Conservation (phyloP, 2,329 filamentous ascomycete genomes). For the Fusarium protoensiforme region DNA sequence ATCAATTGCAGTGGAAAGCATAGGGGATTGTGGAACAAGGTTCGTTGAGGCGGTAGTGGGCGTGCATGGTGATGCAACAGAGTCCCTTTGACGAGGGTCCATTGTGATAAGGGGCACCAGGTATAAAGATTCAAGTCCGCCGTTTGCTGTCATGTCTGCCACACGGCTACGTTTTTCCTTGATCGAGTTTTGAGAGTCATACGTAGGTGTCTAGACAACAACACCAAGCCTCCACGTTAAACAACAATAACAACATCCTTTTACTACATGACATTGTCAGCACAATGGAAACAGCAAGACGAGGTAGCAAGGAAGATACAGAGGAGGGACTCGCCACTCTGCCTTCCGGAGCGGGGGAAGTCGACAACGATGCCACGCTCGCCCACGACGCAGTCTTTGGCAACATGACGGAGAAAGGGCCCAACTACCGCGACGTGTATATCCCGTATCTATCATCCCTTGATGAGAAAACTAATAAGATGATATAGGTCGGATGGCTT, state of each 20-base stretch:
- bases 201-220: not conserved
- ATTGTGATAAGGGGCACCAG: not conserved
- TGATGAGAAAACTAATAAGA: not conserved
- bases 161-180: not conserved
- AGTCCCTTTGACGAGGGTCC: not conserved
- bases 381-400: conserved; percentile 46
- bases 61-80: not conserved
- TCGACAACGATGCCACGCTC: not conserved
- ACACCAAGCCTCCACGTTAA: not conserved
- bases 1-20: not conserved
- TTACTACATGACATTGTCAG: not conserved
- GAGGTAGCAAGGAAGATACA: not conserved
- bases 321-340: not conserved
- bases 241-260: too few species aligned
- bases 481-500: conserved; percentile 56
- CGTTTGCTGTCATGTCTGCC: not conserved
- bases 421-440: conserved; percentile 46
- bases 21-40: not conserved
- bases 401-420: conserved; percentile 42
- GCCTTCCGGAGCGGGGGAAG: conserved; percentile 2
- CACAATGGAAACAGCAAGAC: not conserved
- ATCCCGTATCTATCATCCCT: not conserved
- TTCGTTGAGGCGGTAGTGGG: not conserved
- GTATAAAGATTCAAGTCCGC: not conserved
- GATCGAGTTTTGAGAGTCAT: not conserved